Percentiles rank a stretch among this genome's conserved stretches.
phyloP scores from a whole-genome alignment of 2,329 filamentous ascomycete species.

The Cladophialophora bantiana region DNA sequence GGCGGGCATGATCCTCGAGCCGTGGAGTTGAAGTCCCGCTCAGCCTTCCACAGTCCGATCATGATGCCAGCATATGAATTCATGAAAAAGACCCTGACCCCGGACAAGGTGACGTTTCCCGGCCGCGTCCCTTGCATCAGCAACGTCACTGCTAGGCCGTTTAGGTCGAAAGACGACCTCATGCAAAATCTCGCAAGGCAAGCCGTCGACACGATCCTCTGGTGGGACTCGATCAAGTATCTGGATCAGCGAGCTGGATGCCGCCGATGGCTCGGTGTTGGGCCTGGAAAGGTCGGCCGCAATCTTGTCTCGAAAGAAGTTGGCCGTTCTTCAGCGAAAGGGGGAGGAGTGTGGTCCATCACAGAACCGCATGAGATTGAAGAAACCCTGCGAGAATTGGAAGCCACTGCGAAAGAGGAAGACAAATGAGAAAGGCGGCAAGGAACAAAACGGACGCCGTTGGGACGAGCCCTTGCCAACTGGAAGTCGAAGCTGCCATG shows the following conservation, averaged over 20 bases:
- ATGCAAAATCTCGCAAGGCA: slow-evolving; percentile 80
- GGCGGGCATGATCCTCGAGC: slow-evolving; percentile 89
- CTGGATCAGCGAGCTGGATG: slow-evolving; percentile 84
- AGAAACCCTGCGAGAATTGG: slow-evolving; percentile 36
- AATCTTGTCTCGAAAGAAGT: slow-evolving; percentile 96
- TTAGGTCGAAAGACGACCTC: slow-evolving; percentile 74
- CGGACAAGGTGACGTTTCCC: slow-evolving; percentile 74
- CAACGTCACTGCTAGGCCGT: slow-evolving; percentile 84
- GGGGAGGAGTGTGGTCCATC: slow-evolving; percentile 91
- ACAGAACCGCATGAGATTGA: slow-evolving; percentile 80
- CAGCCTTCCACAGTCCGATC: slow-evolving; percentile 66
- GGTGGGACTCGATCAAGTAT: slow-evolving; percentile 94
- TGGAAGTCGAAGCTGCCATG: neutral
- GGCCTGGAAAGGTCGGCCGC: slow-evolving; percentile 89
- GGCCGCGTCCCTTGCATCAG: slow-evolving; percentile 78
- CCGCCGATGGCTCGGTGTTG: slow-evolving; percentile 86
- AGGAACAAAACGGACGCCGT: neutral
- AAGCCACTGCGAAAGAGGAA: slow-evolving; percentile 35
- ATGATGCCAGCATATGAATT: slow-evolving; percentile 83
- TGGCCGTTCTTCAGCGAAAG: slow-evolving; percentile 80
- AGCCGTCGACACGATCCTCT: slow-evolving; percentile 88
- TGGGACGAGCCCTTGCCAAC: neutral
- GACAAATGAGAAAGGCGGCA: slow-evolving; percentile 1
- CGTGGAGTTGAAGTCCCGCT: slow-evolving; percentile 72
- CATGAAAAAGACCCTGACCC: slow-evolving; percentile 72